Evolutionary conservation across 2,329 filamentous ascomycete genomes (phyloP), one percentile per base, ranked within the genome.

Genomic region (Hirsutella rhossiliensis): DNA sequence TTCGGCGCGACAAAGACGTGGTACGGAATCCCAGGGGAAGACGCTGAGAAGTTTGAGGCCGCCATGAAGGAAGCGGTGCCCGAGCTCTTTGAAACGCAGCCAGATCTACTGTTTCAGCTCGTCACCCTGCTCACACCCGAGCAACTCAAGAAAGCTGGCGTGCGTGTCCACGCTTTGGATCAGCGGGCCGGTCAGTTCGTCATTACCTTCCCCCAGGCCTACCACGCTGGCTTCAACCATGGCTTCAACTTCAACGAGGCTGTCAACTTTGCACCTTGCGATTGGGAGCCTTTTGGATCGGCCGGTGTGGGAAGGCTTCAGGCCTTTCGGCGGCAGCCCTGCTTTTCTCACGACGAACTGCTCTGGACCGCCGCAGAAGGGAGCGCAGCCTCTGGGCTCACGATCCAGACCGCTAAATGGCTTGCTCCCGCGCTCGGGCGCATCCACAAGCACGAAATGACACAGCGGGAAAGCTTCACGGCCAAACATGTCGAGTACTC

Each of bases 211-310:
- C 92, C 92, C 0, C 86, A 95, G 60, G 92, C 92, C 0, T 98
- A 97, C 55, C 92, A 98, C 60, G 90, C 92, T 6, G 92, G 92
- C 0, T 98, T 98, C 67, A 98, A 98, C 56, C 92, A 98, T 55
- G 92, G 85, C 0, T 98, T 98, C 69, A 98, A 98, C 59, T 94
- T 96, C 64, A 98, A 98, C 54, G 92, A 98, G 62, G 92, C 92
- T 5, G 92, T 98, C 53, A 98, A 98, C 59, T 98, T 98, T 64
- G 92, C 92, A 0, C 92, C 92, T 0, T 74, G 72, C 27, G 92
- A 98, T 55, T 98, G 92, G 92, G 92, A 98, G 56, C 87, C 88
- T 0, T 94, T 81, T 58, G 92, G 92, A 2, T 80, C 90, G 44
- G 75, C 81, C 27, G 89, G 92, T 1, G 89, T 97, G 1, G 82